Evolutionary conservation across 2,329 filamentous ascomycete genomes (phyloP), one percentile per base, ranked within the genome.

Genomic region (Cladosporium oxysporum): DNA sequence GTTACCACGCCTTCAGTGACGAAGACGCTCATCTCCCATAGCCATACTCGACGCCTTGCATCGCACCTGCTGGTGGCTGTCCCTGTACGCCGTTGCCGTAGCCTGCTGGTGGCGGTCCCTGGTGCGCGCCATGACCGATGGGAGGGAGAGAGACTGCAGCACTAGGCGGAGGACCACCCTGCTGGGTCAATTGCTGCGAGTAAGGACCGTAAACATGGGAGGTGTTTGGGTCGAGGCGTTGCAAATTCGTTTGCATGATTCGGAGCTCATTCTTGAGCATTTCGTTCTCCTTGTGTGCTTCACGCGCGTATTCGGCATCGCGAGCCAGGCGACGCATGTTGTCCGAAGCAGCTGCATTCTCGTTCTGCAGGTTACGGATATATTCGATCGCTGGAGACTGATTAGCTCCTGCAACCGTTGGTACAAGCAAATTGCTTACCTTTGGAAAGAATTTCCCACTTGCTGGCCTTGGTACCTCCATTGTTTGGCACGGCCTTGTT

Each of bases 361-460:
- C 37, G 57, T 76, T 67, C 72, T 80, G 67, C 73, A 72, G 69
- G 58, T 66, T 77, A 62, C 78, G 79, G 69, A 83, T 83, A 68
- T 84, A 81, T 41, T 84, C 82, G 67, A 84, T 84, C 7, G 82
- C 82, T 84, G 63, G 70, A 41, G 71, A 69, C 26, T 53, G 14
- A 26, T 21, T 44, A 52, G 47, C 61, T n/a, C 26, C 26, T 59
- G 26, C 18, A 29, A 44, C 14, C 41, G 11, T 61, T 16, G 7
- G 41, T 28, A 1, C 28, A 23, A 41, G n/a, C 21, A 23, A 35
- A 29, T 31, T 41, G 76, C 84, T 68, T 80, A 93, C 91, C 90
- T 83, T 94, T 94, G 2, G 90, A 93, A 18, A 96, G 76, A 58
- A 94, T 93, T 72, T 96, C 91, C 91, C 91, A 96, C 72, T 96